Percentiles rank a stretch among this genome's conserved stretches.
phyloP scores from a whole-genome alignment of 2,329 filamentous ascomycete genomes.

The Scedosporium minutisporum region DNA sequence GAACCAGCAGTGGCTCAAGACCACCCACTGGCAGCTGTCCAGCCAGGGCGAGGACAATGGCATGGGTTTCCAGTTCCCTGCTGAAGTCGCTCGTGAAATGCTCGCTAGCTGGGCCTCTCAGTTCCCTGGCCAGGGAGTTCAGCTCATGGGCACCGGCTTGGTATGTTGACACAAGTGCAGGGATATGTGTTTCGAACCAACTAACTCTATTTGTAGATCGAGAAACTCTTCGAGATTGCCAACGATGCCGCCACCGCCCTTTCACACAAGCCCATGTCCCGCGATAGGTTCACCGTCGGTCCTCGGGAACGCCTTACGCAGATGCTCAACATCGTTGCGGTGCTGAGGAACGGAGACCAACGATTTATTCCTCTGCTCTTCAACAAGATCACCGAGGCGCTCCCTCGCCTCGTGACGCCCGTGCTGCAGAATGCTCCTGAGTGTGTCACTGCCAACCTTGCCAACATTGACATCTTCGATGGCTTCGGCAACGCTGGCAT shows the following conservation, averaged over 20 bases:
- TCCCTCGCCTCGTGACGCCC: slow-evolving; percentile 53
- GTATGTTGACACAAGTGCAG: slow-evolving; percentile 33
- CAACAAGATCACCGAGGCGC: slow-evolving; percentile 62
- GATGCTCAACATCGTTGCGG: slow-evolving; percentile 56
- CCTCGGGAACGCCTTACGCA: slow-evolving; percentile 67
- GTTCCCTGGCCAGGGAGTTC: slow-evolving; percentile 63
- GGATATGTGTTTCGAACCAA: neutral
- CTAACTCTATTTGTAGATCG: slow-evolving; percentile 41
- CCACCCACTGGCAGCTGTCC: slow-evolving; percentile 50
- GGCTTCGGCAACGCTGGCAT: slow-evolving; percentile 56
- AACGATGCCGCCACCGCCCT: slow-evolving; percentile 36
- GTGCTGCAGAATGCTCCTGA: slow-evolving; percentile 52
- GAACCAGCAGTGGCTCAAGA: slow-evolving; percentile 58
- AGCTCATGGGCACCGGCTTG: slow-evolving; percentile 64
- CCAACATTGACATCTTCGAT: slow-evolving; percentile 54
- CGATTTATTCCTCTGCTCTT: slow-evolving; percentile 70
- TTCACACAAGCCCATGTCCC: slow-evolving; percentile 49
- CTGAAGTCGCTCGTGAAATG: slow-evolving; percentile 53
- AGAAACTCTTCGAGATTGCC: slow-evolving; percentile 71
- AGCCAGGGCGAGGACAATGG: slow-evolving; percentile 31
- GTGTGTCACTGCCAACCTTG: slow-evolving; percentile 30
- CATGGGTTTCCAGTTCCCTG: slow-evolving; percentile 54
- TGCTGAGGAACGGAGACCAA: slow-evolving; percentile 64
- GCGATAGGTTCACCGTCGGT: slow-evolving; percentile 53
- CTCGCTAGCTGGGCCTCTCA: slow-evolving; percentile 57